Evolutionary conservation across 371 early-diverging fungal genomes (phyloP).

Genomic region (Basidiobolus meristosporus): DNA sequence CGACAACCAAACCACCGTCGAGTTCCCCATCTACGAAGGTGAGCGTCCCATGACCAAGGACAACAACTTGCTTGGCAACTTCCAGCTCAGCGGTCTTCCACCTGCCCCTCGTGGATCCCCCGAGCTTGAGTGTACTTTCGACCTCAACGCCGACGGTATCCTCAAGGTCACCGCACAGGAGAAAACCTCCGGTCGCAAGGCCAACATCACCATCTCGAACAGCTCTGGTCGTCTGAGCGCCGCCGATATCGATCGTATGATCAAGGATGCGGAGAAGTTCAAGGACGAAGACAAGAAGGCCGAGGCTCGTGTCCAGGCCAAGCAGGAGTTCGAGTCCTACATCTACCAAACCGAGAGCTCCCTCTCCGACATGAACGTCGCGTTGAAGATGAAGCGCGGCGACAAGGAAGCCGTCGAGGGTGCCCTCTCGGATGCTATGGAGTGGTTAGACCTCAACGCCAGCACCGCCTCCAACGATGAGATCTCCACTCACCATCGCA

Average conservation of each 20-base stretch:
- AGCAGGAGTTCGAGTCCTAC: slow-evolving; percentile 69
- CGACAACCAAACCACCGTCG: slow-evolving; percentile 96
- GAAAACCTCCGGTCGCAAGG: slow-evolving; percentile 84
- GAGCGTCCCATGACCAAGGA: slow-evolving; percentile 92
- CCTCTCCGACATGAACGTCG: too few relatives aligned
- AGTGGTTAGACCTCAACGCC: slow-evolving; percentile 75
- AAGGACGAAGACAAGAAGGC: slow-evolving; percentile 89
- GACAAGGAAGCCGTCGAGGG: slow-evolving; percentile 64
- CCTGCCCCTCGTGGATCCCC: slow-evolving; percentile 95
- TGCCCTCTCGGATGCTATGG: slow-evolving; percentile 57
- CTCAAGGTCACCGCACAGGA: slow-evolving; percentile 91
- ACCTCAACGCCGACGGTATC: slow-evolving; percentile 95
- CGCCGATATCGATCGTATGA: slow-evolving; percentile 95
- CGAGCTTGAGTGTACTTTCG: slow-evolving; percentile 95
- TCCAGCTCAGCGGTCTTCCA: slow-evolving; percentile 89
- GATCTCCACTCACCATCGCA: slow-evolving; percentile 90
- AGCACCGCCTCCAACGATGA: slow-evolving; percentile 90
- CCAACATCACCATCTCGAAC: slow-evolving; percentile 94
- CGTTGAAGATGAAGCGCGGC: slow-evolving; percentile 61
- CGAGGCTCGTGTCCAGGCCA: slow-evolving; percentile 50
- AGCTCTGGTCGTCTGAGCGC: slow-evolving; percentile 95
- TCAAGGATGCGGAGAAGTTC: slow-evolving; percentile 90
- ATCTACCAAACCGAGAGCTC: slow-evolving; percentile 73
- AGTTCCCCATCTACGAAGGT: slow-evolving; percentile 96
- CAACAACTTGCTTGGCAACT: slow-evolving; percentile 92